Percentiles rank a stretch among this genome's conserved stretches.
Evolutionary conservation across 768 basidiomycete species (phyloP).

Genomic region (Kwoniella sp.): DNA sequence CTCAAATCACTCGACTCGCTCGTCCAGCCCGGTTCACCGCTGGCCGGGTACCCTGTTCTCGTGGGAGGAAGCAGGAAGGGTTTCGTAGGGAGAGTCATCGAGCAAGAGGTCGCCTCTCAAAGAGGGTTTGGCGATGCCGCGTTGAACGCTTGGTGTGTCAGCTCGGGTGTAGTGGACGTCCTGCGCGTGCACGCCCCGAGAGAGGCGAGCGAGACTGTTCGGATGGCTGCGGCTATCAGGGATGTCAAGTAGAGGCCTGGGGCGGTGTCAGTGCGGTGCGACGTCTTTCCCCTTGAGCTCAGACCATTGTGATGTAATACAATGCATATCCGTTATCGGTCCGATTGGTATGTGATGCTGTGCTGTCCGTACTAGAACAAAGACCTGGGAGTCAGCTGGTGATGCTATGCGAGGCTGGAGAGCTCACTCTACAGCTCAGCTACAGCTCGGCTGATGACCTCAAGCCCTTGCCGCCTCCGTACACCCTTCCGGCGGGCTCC

Average conservation of each 20-base stretch:
- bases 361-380: no score
- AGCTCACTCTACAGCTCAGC: no score
- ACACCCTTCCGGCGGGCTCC: constrained; percentile 22
- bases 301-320: no score
- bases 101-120: constrained; percentile 57
- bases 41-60: constrained; percentile 59
- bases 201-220: constrained; percentile 69
- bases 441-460: no score
- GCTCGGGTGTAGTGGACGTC: constrained; percentile 67
- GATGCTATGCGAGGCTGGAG: no score
- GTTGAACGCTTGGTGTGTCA: constrained; percentile 62
- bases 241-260: no score
- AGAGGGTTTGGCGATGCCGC: constrained; percentile 75
- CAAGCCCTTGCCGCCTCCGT: constrained; percentile 27
- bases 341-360: background rate
- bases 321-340: no score
- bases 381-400: no score
- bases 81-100: constrained; percentile 68
- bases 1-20: constrained; percentile 57
- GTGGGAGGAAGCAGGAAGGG: constrained; percentile 80
- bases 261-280: no score
- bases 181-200: constrained; percentile 78
- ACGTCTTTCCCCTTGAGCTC: no score
- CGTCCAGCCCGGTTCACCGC: constrained; percentile 43
- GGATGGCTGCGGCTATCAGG: constrained; percentile 61